phyloP scores from a whole-genome alignment of 2,329 filamentous ascomycete genomes.

The Talaromyces pinophilus region DNA sequence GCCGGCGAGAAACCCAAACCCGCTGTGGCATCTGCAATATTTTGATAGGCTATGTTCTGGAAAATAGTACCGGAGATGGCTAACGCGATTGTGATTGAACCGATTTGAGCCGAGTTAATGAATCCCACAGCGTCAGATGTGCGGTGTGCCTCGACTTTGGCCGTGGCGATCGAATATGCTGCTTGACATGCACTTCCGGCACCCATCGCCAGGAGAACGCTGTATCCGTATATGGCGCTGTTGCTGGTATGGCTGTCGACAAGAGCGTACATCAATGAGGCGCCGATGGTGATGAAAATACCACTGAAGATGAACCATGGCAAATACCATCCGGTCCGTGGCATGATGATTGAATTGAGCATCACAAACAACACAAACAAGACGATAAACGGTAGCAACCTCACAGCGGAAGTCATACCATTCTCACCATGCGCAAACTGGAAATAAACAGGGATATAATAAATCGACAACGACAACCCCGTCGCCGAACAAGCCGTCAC shows the following conservation, averaged over 20 bases:
- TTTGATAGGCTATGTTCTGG: slow-evolving; percentile 12
- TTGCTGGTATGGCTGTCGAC: slow-evolving; percentile 21
- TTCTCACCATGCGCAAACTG: slow-evolving; percentile 51
- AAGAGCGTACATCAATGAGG: slow-evolving; percentile 27
- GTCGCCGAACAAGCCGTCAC: slow-evolving; percentile 6
- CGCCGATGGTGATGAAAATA: slow-evolving; percentile 29
- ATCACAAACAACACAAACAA: slow-evolving; percentile 31
- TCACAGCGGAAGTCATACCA: slow-evolving; percentile 27
- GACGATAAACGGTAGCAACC: slow-evolving; percentile 31
- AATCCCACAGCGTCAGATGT: slow-evolving; percentile 13
- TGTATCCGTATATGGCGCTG: slow-evolving; percentile 31
- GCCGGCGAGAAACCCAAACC: slow-evolving; percentile 8
- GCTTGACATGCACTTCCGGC: slow-evolving; percentile 5
- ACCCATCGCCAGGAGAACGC: slow-evolving; percentile 1
- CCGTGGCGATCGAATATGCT: slow-evolving; percentile 18
- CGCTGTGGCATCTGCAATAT: background rate
- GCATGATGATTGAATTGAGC: slow-evolving; percentile 30
- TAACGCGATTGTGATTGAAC: slow-evolving; percentile 1
- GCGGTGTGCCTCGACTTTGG: slow-evolving; percentile 3
- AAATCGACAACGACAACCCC: slow-evolving; percentile 34
- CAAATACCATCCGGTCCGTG: slow-evolving; percentile 27
- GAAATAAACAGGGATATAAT: slow-evolving; percentile 58
- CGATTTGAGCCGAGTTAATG: slow-evolving; percentile 19
- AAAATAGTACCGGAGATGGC: slow-evolving; percentile 15
- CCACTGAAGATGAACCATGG: slow-evolving; percentile 33